Percentiles rank a stretch among this genome's conserved stretches.
These are phyloP conservation scores for Fusarium transvaalense DNA, from an alignment of 2,329 filamentous ascomycete species.

Conservation along the genomic window DNA sequence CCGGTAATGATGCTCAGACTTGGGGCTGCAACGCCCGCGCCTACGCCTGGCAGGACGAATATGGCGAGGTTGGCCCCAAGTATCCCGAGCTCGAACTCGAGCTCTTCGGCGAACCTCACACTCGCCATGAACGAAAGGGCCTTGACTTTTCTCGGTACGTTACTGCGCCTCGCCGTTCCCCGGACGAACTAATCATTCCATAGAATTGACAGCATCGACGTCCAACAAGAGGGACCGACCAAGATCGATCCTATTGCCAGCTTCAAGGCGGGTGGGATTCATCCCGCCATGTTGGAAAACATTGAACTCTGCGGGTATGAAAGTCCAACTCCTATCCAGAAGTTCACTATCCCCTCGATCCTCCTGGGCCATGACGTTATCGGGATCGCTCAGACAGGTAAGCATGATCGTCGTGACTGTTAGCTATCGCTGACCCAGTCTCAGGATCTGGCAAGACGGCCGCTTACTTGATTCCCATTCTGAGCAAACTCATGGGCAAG, in stretches of 20 bases:
- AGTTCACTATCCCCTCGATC: constrained; percentile 85
- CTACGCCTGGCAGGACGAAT: constrained; percentile 89
- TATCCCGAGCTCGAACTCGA: constrained; percentile 77
- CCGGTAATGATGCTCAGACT: constrained; percentile 37
- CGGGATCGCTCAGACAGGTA: constrained; percentile 89
- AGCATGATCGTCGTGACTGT: background rate
- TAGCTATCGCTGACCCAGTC: constrained; percentile 16
- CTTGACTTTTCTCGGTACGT: constrained; percentile 73
- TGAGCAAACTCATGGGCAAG: constrained; percentile 96
- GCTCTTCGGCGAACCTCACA: constrained; percentile 75
- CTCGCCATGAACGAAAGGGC: constrained; percentile 64
- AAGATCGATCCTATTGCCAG: constrained; percentile 64
- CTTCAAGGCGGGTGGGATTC: constrained; percentile 84
- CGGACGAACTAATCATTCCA: constrained; percentile 40
- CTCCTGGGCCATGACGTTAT: constrained; percentile 83
- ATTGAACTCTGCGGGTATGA: constrained; percentile 78
- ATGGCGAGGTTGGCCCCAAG: constrained; percentile 84
- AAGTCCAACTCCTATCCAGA: constrained; percentile 86
- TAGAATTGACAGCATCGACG: constrained; percentile 67
- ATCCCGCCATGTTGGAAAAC: constrained; percentile 86
- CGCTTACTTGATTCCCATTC: constrained; percentile 87
- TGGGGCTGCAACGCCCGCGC: constrained; percentile 70
- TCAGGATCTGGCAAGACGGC: constrained; percentile 96
- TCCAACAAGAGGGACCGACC: constrained; percentile 67
- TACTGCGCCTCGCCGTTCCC: constrained; percentile 22